Percentiles rank a stretch among this genome's conserved stretches.
These are phyloP conservation scores for Magnusiomyces magnusii DNA, from an alignment of 1,139 yeast species.

Conservation along the genomic window DNA sequence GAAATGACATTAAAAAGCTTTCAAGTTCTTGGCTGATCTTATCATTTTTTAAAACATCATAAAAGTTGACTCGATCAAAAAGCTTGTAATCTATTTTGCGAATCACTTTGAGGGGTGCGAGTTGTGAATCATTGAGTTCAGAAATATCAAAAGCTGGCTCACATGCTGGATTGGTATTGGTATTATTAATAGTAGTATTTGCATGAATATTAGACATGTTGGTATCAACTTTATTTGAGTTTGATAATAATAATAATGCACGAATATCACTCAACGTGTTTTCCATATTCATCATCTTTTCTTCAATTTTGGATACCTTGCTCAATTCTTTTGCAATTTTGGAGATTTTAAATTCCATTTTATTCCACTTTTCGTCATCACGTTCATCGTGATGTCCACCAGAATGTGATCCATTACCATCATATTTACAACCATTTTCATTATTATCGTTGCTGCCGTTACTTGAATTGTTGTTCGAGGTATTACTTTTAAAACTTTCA, in stretches of 20 bases:
- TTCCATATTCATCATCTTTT: not conserved
- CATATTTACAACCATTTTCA: not conserved
- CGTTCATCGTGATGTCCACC: not conserved
- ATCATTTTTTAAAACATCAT: slow-evolving; percentile 29
- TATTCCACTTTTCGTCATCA: not conserved
- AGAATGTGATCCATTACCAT: not conserved
- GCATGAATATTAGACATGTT: not conserved
- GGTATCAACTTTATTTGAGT: not conserved
- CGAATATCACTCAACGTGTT: not conserved
- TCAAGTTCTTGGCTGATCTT: slow-evolving; percentile 34
- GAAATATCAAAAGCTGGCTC: not conserved
- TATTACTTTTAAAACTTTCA: not conserved
- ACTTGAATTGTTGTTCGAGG: not conserved
- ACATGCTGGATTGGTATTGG: not conserved
- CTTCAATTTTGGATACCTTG: not conserved
- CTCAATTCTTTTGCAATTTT: not conserved
- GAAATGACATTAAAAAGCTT: slow-evolving; percentile 34
- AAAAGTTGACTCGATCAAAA: slow-evolving; percentile 30
- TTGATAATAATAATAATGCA: too few relatives aligned
- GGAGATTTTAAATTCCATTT: not conserved
- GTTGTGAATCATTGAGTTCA: not conserved
- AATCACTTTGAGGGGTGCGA: slow-evolving; percentile 39
- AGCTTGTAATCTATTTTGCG: slow-evolving; percentile 39
- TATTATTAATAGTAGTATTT: not conserved
- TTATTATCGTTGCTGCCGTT: not conserved